phyloP scores from a whole-genome alignment of 1,284 basidiomycete species.

The Cryptococcus sp. region DNA sequence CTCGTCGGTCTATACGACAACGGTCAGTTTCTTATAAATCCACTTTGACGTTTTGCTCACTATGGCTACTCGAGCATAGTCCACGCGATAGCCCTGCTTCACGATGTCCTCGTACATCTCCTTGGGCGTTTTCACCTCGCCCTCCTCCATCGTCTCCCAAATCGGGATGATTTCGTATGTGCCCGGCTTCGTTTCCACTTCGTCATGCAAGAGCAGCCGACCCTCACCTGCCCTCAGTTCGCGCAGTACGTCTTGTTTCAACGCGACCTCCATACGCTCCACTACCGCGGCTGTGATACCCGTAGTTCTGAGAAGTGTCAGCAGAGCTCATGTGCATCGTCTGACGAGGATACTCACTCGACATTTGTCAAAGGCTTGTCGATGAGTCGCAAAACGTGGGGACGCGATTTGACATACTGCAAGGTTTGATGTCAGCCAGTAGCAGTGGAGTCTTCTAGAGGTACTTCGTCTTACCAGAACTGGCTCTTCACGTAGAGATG shows the following conservation, averaged over 20 bases:
- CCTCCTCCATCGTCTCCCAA: conserved; percentile 81
- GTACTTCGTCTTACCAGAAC: conserved; percentile 61
- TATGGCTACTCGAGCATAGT: conserved; percentile 84
- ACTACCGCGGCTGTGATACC: conserved; percentile 91
- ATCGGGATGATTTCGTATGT: conserved; percentile 79
- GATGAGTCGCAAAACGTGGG: conserved; percentile 89
- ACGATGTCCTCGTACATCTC: conserved; percentile 56
- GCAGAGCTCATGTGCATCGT: conserved; percentile 21
- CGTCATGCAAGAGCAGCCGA: conserved; percentile 89
- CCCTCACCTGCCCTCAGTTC: conserved; percentile 76
- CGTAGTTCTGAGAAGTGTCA: conserved; percentile 66
- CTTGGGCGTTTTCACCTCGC: conserved; percentile 89
- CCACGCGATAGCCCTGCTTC: conserved; percentile 76
- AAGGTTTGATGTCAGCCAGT: too few relatives aligned
- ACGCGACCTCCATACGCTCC: conserved; percentile 85
- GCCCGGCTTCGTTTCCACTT: conserved; percentile 89
- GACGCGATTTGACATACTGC: conserved; percentile 58
- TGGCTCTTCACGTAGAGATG: conserved; percentile 91
- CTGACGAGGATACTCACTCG: conserved; percentile 62
- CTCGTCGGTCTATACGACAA: conserved; percentile 75
- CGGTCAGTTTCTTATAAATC: conserved; percentile 1
- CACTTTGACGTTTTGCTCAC: conserved; percentile 56
- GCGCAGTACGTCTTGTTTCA: conserved; percentile 85
- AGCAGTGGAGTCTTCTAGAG: not conserved
- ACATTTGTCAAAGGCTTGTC: conserved; percentile 89